These are phyloP conservation scores for Fraxinus xanthoxyloides DNA, from an alignment of 305 asterid genomes.

Conservation along the genomic window DNA sequence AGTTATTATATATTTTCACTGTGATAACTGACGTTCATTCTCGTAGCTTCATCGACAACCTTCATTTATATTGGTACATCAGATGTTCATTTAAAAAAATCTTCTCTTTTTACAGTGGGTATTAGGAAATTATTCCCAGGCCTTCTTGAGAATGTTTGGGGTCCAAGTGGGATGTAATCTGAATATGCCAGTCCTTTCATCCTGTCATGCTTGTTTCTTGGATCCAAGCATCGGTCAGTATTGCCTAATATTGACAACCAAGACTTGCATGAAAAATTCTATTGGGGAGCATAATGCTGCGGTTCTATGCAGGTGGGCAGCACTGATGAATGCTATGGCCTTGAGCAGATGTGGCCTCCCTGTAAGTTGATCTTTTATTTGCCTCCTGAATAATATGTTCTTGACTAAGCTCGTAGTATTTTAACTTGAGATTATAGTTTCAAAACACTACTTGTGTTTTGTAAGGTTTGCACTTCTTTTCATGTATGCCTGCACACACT, in stretches of 20 bases:
- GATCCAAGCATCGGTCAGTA: slow-evolving; percentile 89
- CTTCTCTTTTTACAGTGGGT: slow-evolving; percentile 68
- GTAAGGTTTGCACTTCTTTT: not conserved
- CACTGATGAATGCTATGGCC: slow-evolving; percentile 70
- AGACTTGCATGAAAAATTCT: slow-evolving; percentile 78
- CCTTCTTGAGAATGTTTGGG: slow-evolving; percentile 72
- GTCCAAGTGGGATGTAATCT: slow-evolving; percentile 39
- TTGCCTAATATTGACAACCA: slow-evolving; percentile 83
- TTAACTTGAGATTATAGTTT: slow-evolving; percentile 17
- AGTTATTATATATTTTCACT: slow-evolving; percentile 15
- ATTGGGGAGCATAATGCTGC: slow-evolving; percentile 82
- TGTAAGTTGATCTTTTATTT: slow-evolving; percentile 55
- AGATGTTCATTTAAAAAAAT: slow-evolving; percentile 20
- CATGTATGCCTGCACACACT: not conserved
- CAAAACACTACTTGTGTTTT: not conserved
- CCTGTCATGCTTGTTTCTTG: slow-evolving; percentile 60
- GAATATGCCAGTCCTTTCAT: slow-evolving; percentile 46
- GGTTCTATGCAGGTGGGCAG: slow-evolving; percentile 67
- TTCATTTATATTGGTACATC: slow-evolving; percentile 16
- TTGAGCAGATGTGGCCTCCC: slow-evolving; percentile 87
- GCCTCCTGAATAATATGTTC: slow-evolving; percentile 16
- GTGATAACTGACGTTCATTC: slow-evolving; percentile 18
- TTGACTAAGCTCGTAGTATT: slow-evolving; percentile 3
- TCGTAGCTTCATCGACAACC: slow-evolving; percentile 19
- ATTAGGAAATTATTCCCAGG: slow-evolving; percentile 69